phyloP scores from a whole-genome alignment of 345 rosid genomes.

The Toxicodendron radicans region DNA sequence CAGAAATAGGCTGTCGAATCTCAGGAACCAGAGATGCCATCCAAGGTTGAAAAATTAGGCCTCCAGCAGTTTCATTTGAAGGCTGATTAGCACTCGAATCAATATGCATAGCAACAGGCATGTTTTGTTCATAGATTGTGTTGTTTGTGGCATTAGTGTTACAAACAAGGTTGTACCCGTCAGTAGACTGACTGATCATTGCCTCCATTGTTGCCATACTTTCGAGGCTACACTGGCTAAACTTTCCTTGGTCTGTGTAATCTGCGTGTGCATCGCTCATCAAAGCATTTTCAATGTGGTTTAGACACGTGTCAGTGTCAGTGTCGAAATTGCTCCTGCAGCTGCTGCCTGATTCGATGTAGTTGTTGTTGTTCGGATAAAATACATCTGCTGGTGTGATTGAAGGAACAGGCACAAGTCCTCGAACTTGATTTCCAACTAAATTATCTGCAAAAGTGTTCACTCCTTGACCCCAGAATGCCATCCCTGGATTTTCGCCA shows the following conservation, averaged over 20 bases:
- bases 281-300: not conserved
- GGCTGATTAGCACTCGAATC: not conserved
- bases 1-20: not conserved
- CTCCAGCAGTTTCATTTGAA: not conserved
- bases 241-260: not conserved
- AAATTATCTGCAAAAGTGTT: not conserved
- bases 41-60: too few species aligned
- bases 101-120: not conserved
- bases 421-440: constrained; percentile 11
- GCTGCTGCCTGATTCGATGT: not conserved
- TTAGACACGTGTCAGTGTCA: not conserved
- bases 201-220: not conserved
- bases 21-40: too few species aligned
- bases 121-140: not conserved
- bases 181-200: not conserved
- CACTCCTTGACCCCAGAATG: constrained; percentile 10
- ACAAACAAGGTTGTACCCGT: not conserved
- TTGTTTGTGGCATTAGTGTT: not conserved
- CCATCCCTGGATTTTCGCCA: constrained; percentile 6
- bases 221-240: not conserved
- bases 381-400: not conserved
- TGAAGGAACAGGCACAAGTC: not conserved
- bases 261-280: constrained; percentile 4
- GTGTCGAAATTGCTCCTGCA: not conserved
- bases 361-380: constrained; percentile 8